Evolutionary conservation across 768 basidiomycete species (phyloP).

Genomic region (Boletus rubescentipes): DNA sequence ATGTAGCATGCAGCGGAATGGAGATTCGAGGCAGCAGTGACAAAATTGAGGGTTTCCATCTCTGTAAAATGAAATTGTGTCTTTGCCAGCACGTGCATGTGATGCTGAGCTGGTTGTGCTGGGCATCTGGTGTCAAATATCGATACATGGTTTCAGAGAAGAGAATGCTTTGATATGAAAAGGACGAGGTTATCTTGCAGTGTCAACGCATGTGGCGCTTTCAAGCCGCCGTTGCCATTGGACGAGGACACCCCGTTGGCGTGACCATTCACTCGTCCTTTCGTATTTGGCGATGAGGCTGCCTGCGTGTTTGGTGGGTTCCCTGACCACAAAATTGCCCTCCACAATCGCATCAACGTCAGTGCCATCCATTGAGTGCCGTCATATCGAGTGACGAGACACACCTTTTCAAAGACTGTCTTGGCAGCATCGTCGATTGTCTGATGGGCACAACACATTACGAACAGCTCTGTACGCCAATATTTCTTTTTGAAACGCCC

Average conservation of each 20-base stretch:
- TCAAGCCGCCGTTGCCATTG: constrained; percentile 44
- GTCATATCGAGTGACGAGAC: not conserved
- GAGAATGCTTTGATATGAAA: constrained; percentile 81
- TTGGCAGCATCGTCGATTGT: constrained; percentile 53
- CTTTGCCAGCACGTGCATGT: too few species aligned
- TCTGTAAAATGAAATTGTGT: too few species aligned
- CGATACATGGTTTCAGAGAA: not conserved
- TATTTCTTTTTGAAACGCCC: constrained; percentile 90
- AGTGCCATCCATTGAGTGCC: constrained; percentile 30
- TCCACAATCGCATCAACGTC: constrained; percentile 75
- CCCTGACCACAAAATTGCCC: constrained; percentile 55
- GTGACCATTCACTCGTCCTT: constrained; percentile 28
- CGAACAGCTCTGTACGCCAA: constrained; percentile 85
- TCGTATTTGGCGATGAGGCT: constrained; percentile 16
- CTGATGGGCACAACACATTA: constrained; percentile 51
- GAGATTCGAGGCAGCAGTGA: too few species aligned
- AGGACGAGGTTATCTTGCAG: constrained; percentile 79
- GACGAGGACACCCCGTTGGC: constrained; percentile 8
- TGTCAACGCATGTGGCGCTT: constrained; percentile 78
- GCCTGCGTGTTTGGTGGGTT: constrained; percentile 18
- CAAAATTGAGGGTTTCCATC: too few species aligned
- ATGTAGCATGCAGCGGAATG: too few species aligned
- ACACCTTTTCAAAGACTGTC: constrained; percentile 82
- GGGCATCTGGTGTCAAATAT: constrained; percentile 9
- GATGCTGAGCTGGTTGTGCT: constrained; percentile 85